These are phyloP conservation scores for Cladosporium velox DNA, from an alignment of 2,329 filamentous ascomycete genomes.

Conservation along the genomic window DNA sequence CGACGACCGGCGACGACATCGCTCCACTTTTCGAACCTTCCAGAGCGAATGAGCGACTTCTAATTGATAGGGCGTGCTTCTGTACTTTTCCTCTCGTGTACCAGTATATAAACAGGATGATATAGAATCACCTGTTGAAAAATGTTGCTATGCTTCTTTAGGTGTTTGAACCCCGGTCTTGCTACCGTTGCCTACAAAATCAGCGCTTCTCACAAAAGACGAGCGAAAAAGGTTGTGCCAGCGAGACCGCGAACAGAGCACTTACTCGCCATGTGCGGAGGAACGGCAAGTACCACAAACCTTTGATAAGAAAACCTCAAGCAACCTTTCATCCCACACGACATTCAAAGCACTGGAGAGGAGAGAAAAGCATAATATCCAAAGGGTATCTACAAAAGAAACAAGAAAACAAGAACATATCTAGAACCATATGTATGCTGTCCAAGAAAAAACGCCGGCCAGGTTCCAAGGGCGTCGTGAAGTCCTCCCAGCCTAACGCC, in stretches of 20 bases:
- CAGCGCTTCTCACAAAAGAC: neutral
- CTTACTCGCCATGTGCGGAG: neutral
- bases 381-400: constrained; percentile 15
- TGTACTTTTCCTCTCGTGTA: neutral
- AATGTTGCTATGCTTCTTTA: neutral
- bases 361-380: neutral
- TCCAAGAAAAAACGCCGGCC: neutral
- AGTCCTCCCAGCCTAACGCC: constrained; percentile 5
- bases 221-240: neutral
- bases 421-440: neutral
- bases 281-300: neutral
- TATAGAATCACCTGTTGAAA: neutral
- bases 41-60: constrained; percentile 19
- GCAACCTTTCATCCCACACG: neutral
- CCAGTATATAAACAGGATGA: neutral
- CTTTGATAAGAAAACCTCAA: neutral
- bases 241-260: neutral
- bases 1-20: constrained; percentile 13
- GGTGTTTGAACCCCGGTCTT: neutral
- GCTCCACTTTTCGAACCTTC: constrained; percentile 15
- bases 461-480: constrained; percentile 1
- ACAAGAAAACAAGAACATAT: neutral
- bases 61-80: neutral
- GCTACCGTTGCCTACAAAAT: neutral
- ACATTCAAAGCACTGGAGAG: neutral